Evolutionary conservation across 2,329 filamentous ascomycete species (phyloP).

Genomic region (Clarireedia hainanense): DNA sequence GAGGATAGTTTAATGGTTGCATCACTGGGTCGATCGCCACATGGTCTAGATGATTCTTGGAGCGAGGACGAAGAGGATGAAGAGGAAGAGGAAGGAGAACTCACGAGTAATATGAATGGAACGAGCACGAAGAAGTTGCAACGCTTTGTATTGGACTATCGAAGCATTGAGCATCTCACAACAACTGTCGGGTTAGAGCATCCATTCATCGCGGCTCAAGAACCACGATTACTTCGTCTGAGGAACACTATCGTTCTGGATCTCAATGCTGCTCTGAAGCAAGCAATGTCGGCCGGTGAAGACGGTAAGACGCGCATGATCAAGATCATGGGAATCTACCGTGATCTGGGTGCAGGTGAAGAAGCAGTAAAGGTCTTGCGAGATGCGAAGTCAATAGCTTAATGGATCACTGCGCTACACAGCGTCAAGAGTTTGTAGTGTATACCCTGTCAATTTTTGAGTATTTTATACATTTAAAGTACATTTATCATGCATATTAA

Average conservation of each 20-base stretch:
- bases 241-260: conserved; percentile 57
- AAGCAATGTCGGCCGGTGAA: conserved; percentile 38
- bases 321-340: conserved; percentile 51
- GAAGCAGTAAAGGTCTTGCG: conserved; percentile 47
- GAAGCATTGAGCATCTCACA: conserved; percentile 44
- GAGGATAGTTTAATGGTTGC: conserved; percentile 55
- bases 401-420: conserved; percentile 24
- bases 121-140: conserved; percentile 34
- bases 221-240: conserved; percentile 47
- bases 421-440: conserved; percentile 37
- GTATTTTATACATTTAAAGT: conserved; percentile 34
- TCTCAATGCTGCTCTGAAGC: conserved; percentile 53
- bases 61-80: conserved; percentile 34
- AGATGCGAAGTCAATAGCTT: conserved; percentile 21
- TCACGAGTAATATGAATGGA: conserved; percentile 25
- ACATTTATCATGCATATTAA: conserved; percentile 15
- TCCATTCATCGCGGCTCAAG: conserved; percentile 54
- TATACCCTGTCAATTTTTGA: conserved; percentile 19
- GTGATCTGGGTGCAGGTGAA: conserved; percentile 49
- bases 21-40: conserved; percentile 21
- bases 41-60: conserved; percentile 25
- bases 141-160: conserved; percentile 49
- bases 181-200: conserved; percentile 46
- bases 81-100: conserved; percentile 27
- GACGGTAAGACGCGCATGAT: conserved; percentile 37